Conservation (phyloP, 148 eudicot genomes). For the Rhododendron vialii region DNA sequence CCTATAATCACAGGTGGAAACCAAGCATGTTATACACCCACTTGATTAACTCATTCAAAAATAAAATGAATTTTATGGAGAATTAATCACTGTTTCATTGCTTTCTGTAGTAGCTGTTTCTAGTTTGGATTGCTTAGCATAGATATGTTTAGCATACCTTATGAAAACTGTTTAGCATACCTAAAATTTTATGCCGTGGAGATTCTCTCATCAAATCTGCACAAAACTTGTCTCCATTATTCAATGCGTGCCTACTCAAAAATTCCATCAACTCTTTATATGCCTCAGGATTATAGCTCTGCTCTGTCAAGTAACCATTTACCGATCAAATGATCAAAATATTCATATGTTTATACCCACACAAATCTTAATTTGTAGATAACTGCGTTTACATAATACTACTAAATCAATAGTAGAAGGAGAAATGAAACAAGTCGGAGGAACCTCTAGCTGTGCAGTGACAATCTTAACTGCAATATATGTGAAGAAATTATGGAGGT, state of each 20-base stretch:
- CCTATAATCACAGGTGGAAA: neutral
- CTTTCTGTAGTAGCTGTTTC: neutral
- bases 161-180: constrained; percentile 25
- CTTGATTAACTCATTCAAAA: neutral
- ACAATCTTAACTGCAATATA: constrained; percentile 80
- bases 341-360: neutral
- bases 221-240: constrained; percentile 75
- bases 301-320: constrained; percentile 41
- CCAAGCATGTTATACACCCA: neutral
- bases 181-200: constrained; percentile 58
- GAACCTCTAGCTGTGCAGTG: constrained; percentile 80
- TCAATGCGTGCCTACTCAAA: constrained; percentile 49
- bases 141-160: constrained; percentile 34
- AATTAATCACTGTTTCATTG: neutral
- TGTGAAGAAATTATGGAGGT: constrained; percentile 86
- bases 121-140: neutral
- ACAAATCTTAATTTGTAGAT: neutral
- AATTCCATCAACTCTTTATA: constrained; percentile 71
- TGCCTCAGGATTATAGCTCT: constrained; percentile 89
- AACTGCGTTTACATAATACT: neutral
- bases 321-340: constrained; percentile 3
- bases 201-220: constrained; percentile 82
- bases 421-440: constrained; percentile 3
- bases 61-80: neutral
- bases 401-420: neutral